A percentile compares a stretch with the other conserved stretches of the same genome.
phyloP scores from a whole-genome alignment of 1,139 yeast species.

The Blastobotrys raffinosifermentans region DNA sequence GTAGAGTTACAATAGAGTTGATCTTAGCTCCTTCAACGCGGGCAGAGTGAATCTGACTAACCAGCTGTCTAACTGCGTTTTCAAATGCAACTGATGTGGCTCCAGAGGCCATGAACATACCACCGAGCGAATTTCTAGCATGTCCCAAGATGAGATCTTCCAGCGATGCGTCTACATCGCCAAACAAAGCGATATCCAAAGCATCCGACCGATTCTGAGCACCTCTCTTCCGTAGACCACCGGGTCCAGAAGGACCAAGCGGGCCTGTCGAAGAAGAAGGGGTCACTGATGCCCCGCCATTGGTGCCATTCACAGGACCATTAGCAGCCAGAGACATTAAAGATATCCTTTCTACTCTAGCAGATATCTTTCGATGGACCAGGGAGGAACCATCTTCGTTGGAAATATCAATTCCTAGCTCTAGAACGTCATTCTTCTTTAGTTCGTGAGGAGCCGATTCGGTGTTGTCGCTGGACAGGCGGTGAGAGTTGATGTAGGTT shows the following conservation, averaged over 20 bases:
- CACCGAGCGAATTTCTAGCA: slow-evolving; percentile 50
- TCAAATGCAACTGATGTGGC: slow-evolving; percentile 51
- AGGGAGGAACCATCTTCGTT: slow-evolving; percentile 45
- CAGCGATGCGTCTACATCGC: slow-evolving; percentile 59
- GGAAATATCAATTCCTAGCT: slow-evolving; percentile 88
- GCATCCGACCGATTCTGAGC: slow-evolving; percentile 24
- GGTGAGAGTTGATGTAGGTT: slow-evolving; percentile 75
- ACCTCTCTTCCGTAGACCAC: background rate
- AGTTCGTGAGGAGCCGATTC: slow-evolving; percentile 52
- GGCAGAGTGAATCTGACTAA: slow-evolving; percentile 44
- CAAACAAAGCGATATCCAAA: slow-evolving; percentile 72
- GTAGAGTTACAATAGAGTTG: slow-evolving; percentile 38
- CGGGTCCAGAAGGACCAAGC: background rate
- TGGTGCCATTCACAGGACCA: slow-evolving; percentile 2
- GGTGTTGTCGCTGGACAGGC: slow-evolving; percentile 54
- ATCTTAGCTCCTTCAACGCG: slow-evolving; percentile 41
- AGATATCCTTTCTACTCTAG: slow-evolving; percentile 66
- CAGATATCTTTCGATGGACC: slow-evolving; percentile 80
- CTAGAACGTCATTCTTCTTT: slow-evolving; percentile 69
- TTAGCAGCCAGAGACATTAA: slow-evolving; percentile 41
- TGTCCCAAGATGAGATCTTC: slow-evolving; percentile 58
- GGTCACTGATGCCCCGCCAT: slow-evolving; percentile 5
- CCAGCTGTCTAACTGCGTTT: slow-evolving; percentile 40
- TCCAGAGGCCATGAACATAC: slow-evolving; percentile 58
- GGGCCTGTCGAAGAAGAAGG: background rate